Evolutionary conservation across 352 stramenopile genomes (phyloP), one percentile per base, ranked within the genome.

Genomic region (Albugo candida): DNA sequence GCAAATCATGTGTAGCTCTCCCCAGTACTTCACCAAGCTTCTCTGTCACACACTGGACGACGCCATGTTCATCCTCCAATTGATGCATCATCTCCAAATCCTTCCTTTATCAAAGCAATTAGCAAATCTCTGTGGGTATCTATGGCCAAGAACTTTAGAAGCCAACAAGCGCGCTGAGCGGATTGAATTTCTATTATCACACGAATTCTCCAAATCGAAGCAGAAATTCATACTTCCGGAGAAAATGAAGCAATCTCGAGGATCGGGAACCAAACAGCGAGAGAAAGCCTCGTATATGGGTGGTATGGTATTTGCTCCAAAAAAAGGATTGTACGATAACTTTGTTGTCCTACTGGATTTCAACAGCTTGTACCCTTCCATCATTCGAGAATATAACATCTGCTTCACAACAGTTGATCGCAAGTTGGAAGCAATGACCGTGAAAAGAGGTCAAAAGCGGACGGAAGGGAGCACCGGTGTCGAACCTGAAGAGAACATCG

Each of bases 311-410:
- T 89, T 99, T 59, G 95, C 98, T 40, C 96, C 96, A 2, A 99
- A 99, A 72, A 97, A 97, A 58, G 95, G 95, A 21, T 69, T 99
- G 1, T 99, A 99, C 68, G 96, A 99, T 72, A 97, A 96, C 45
- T 99, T 97, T 62, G 97, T 99, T 49, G 79, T 99, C 45, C 66
- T 99, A 41, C 63, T 99, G 36, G 96, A 99, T 83, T 99, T 99
- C 69, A 99, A 98, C 76, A 98, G 87, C 78, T 75, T 99, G 53
- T 99, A 99, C 64, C 96, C 96, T 14, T 98, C 89, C 18, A 97
- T 99, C 56, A 99, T 99, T 53, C 71, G 78, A 16, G 96, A 99
- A 74, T 99, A 99, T 72, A 99, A 99, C 65, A 87, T 99, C 50
- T 99, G 95, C 60, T 99, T 98, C 56, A 99, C 96, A 10, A 99